Conservation (phyloP, 2,329 filamentous ascomycete genomes). For the Verticillium alfalfae region DNA sequence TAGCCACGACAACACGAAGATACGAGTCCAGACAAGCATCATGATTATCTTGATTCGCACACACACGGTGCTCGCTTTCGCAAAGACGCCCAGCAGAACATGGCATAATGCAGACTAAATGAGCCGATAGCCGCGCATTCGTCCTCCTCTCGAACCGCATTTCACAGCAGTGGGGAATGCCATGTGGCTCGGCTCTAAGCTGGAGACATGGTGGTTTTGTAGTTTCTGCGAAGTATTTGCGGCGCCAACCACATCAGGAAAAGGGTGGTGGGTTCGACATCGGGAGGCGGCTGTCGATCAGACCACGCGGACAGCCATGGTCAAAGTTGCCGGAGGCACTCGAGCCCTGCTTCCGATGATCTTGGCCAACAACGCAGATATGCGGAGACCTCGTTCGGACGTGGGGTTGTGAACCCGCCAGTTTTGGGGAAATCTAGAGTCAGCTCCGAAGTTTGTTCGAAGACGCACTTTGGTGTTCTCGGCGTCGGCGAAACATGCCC, state of each 20-base stretch:
- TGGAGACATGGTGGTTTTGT: too few species aligned
- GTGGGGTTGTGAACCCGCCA: not conserved
- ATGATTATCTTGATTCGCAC: too few species aligned
- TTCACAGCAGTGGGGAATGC: not conserved
- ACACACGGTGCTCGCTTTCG: too few species aligned
- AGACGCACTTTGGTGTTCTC: not conserved
- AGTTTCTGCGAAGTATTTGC: slow-evolving; percentile 1
- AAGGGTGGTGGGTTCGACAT: not conserved
- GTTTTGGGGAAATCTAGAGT: not conserved
- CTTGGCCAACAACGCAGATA: not conserved
- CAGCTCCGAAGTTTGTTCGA: not conserved
- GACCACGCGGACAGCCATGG: not conserved
- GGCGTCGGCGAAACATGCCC: not conserved
- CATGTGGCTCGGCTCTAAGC: not conserved
- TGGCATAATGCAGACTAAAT: too few species aligned
- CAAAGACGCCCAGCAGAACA: too few species aligned
- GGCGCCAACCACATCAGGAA: not conserved
- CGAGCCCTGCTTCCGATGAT: not conserved
- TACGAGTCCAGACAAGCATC: too few species aligned
- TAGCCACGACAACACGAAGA: not conserved
- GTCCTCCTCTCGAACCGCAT: not conserved
- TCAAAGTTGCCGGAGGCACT: not conserved
- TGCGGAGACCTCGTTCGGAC: not conserved
- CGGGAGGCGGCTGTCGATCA: not conserved
- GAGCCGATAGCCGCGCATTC: too few species aligned